Conservation (phyloP, 495 filamentous ascomycete species). For the Penicillium steckii region DNA sequence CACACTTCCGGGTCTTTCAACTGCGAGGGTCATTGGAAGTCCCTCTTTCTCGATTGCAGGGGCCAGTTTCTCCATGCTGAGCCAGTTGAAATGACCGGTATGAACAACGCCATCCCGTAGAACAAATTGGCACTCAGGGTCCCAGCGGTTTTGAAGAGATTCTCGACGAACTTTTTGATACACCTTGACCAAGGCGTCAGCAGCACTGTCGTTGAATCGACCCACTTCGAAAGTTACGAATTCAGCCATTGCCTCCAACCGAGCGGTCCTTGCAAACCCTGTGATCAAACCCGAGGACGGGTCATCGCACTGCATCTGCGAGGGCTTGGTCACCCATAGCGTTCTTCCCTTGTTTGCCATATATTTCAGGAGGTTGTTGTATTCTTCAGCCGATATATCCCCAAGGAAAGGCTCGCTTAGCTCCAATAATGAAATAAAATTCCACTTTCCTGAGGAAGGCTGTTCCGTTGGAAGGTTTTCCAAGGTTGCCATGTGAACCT, state of each 20-base stretch:
- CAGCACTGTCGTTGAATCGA: not conserved
- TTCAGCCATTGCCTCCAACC: not conserved
- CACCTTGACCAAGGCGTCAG: not conserved
- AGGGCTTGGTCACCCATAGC: constrained; percentile 4
- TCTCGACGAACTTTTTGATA: not conserved
- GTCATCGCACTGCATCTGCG: constrained; percentile 2
- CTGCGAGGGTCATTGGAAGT: not conserved
- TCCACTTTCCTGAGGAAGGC: not conserved
- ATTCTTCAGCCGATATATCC: not conserved
- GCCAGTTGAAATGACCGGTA: constrained; percentile 25
- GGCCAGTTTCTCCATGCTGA: constrained; percentile 10
- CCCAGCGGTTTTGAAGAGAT: not conserved
- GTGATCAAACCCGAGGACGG: constrained; percentile 1
- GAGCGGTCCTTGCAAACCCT: constrained; percentile 6
- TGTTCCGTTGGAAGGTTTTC: not conserved
- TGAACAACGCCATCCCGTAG: constrained; percentile 22
- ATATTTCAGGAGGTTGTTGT: not conserved
- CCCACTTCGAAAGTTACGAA: constrained; percentile 7
- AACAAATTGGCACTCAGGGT: constrained; percentile 32
- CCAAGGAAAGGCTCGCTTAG: not conserved
- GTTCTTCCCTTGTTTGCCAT: not conserved
- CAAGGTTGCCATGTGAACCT: not conserved
- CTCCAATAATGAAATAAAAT: not conserved
- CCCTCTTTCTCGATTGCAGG: not conserved
- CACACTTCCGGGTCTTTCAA: constrained; percentile 1